Conservation (phyloP, 2,329 filamentous ascomycete species). For the Nothophaeocryptopus gaeumannii region DNA sequence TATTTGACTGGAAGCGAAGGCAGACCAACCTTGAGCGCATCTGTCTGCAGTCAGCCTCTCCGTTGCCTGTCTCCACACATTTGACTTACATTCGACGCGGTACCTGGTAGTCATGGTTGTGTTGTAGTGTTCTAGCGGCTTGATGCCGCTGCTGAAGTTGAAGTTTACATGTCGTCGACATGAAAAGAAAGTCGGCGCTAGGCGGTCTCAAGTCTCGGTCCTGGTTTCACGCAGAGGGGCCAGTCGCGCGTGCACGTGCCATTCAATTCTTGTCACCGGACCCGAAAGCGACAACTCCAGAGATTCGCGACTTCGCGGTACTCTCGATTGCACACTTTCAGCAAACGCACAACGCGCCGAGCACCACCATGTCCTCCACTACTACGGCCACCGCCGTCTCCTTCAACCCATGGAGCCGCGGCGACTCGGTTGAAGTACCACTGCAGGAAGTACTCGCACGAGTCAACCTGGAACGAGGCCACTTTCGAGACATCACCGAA, state of each 20-base stretch:
- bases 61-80: neutral
- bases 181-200: slow-evolving; percentile 6
- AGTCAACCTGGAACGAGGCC: slow-evolving; percentile 73
- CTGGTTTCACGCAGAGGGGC: too few species aligned
- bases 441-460: slow-evolving; percentile 75
- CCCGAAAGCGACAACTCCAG: too few species aligned
- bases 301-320: too few species aligned
- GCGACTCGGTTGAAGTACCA: slow-evolving; percentile 55
- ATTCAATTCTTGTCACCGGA: too few species aligned
- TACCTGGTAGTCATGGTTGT: slow-evolving; percentile 38
- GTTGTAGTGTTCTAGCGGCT: neutral
- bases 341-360: too few species aligned
- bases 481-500: slow-evolving; percentile 78
- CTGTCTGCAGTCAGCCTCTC: slow-evolving; percentile 38
- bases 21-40: slow-evolving; percentile 60
- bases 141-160: neutral
- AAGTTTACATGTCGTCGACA: neutral
- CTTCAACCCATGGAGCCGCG: slow-evolving; percentile 61
- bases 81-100: slow-evolving; percentile 37
- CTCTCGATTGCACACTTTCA: too few species aligned
- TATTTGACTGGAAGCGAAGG: too few species aligned
- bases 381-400: slow-evolving; percentile 47
- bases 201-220: neutral
- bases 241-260: too few species aligned
- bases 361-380: too few species aligned